These are phyloP conservation scores for Candida khao-thaluensis DNA, from an alignment of 805 yeast genomes.

Conservation along the genomic window DNA sequence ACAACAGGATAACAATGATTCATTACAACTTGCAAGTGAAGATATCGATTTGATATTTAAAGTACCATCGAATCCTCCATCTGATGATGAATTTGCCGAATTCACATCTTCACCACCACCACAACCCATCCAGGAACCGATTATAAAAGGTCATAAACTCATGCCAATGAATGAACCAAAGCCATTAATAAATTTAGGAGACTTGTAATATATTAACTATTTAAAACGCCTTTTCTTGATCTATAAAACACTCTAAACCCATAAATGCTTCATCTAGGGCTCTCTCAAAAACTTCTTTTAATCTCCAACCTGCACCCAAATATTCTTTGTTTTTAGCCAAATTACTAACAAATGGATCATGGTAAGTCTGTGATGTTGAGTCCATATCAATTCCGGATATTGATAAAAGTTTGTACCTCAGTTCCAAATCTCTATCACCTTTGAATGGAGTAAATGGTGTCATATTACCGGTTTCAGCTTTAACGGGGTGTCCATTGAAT, in stretches of 20 bases:
- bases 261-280: conserved; percentile 85
- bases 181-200: conserved; percentile 16
- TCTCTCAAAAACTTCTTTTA: conserved; percentile 66
- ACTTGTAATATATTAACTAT: too few species aligned
- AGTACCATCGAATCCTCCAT: conserved; percentile 5
- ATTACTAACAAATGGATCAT: conserved; percentile 47
- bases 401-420: conserved; percentile 48
- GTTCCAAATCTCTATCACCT: conserved; percentile 71
- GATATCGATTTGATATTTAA: conserved; percentile 14
- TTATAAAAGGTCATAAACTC: conserved; percentile 11
- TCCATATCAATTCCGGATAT: conserved; percentile 15
- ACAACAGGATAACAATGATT: background rate
- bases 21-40: conserved; percentile 8
- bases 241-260: conserved; percentile 82
- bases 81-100: conserved; percentile 23
- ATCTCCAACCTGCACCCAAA: conserved; percentile 82
- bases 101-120: conserved; percentile 19
- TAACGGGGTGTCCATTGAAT: conserved; percentile 23
- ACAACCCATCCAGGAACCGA: conserved; percentile 4
- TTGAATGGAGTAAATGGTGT: conserved; percentile 90
- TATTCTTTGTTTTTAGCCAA: conserved; percentile 61
- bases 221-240: conserved; percentile 25
- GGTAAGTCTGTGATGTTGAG: conserved; percentile 30
- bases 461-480: conserved; percentile 19
- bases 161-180: conserved; percentile 16